These are phyloP conservation scores for Cymbopogon citratus DNA, from an alignment of 176 grass and related monocot genomes.

Conservation along the genomic window DNA sequence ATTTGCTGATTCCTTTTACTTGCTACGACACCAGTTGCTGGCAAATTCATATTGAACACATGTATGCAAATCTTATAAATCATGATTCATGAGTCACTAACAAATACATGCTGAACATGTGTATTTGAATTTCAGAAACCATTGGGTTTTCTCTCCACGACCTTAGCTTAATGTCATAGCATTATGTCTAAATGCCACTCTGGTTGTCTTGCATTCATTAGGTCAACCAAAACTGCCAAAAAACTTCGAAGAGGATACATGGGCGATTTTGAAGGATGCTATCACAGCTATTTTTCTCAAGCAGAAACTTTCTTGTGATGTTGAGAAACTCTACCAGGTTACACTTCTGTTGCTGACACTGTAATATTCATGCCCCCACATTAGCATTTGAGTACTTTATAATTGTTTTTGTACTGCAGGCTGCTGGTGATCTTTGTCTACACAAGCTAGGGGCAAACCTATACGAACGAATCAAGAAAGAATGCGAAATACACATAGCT, in stretches of 20 bases:
- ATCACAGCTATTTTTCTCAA: conserved; percentile 98
- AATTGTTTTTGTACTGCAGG: conserved; percentile 44
- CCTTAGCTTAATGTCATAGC: not conserved
- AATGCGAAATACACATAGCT: conserved; percentile 93
- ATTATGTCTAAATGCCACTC: not conserved
- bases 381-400: conserved; percentile 23
- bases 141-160: not conserved
- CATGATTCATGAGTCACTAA: not conserved
- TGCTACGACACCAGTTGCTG: not conserved
- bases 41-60: not conserved
- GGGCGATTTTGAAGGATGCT: conserved; percentile 85
- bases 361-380: not conserved
- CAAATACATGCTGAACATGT: conserved; percentile 4
- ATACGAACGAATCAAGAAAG: conserved; percentile 77
- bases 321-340: conserved; percentile 98
- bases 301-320: conserved; percentile 71
- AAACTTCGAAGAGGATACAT: conserved; percentile 93
- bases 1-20: not conserved
- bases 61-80: conserved; percentile 9
- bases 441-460: conserved; percentile 84
- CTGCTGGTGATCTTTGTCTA: conserved; percentile 81
- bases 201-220: conserved; percentile 40
- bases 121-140: conserved; percentile 8
- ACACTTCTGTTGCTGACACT: conserved; percentile 18
- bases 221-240: conserved; percentile 84